These are phyloP conservation scores for Candida ipomoeae DNA, from an alignment of 805 yeast species.

Conservation along the genomic window DNA sequence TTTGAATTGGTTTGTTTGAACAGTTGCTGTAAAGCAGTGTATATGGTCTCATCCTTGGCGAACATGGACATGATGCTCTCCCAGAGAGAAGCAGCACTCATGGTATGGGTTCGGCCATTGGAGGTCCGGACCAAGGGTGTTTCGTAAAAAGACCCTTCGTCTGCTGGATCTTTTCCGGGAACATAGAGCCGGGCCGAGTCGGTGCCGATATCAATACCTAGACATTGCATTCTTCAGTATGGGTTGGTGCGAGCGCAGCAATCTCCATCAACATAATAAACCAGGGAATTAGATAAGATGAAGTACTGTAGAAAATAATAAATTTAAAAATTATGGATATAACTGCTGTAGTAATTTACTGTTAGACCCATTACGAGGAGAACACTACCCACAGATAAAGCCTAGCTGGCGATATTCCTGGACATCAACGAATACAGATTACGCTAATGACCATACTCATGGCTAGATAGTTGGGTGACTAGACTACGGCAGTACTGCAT, in stretches of 20 bases:
- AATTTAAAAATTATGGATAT: too few relatives aligned
- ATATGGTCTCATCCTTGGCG: neutral
- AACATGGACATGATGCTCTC: slow-evolving; percentile 9
- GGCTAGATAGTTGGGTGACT: too few relatives aligned
- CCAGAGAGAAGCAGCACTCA: slow-evolving; percentile 14
- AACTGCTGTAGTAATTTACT: too few relatives aligned
- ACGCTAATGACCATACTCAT: too few relatives aligned
- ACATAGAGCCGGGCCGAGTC: slow-evolving; percentile 43
- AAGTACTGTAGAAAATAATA: too few relatives aligned
- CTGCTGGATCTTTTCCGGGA: slow-evolving; percentile 11
- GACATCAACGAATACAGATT: too few relatives aligned
- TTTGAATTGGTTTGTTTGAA: neutral
- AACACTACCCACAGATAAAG: too few relatives aligned
- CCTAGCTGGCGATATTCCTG: too few relatives aligned
- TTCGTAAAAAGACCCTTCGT: slow-evolving; percentile 6
- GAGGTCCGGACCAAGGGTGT: slow-evolving; percentile 8
- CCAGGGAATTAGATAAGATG: too few relatives aligned
- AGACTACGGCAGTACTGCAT: too few relatives aligned
- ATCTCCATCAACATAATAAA: too few relatives aligned
- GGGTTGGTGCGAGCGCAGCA: neutral
- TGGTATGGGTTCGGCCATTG: slow-evolving; percentile 11
- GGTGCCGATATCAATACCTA: slow-evolving; percentile 53
- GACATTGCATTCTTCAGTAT: slow-evolving; percentile 6
- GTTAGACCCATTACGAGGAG: too few relatives aligned
- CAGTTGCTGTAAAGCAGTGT: neutral